These are phyloP conservation scores for Pythium aphanidermatum DNA, from an alignment of 352 stramenopile genomes.

Conservation along the genomic window DNA sequence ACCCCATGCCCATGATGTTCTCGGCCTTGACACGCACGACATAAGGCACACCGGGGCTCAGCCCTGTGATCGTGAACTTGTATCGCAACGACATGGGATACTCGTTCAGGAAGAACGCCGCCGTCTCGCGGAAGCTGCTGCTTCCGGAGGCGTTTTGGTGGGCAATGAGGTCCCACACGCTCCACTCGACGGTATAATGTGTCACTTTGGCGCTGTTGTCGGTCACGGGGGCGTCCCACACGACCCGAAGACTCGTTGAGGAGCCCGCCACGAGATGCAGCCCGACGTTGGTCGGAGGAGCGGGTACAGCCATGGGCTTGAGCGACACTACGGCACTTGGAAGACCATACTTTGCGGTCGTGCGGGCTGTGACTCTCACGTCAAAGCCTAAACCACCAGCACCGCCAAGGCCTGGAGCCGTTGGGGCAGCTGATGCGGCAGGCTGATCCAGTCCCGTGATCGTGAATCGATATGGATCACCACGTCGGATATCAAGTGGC, in stretches of 20 bases:
- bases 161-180: conserved; percentile 30
- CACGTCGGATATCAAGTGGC: conserved; percentile 37
- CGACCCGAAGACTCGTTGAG: conserved; percentile 67
- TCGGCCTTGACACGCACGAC: conserved; percentile 47
- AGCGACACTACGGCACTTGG: conserved; percentile 45
- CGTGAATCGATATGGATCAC: conserved; percentile 47
- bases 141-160: conserved; percentile 24
- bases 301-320: conserved; percentile 87
- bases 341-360: conserved; percentile 52
- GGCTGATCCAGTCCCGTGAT: conserved; percentile 43
- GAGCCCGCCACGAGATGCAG: conserved; percentile 71
- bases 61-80: conserved; percentile 59
- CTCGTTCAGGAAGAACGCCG: conserved; percentile 40
- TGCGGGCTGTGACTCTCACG: conserved; percentile 61
- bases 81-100: conserved; percentile 43
- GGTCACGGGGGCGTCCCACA: conserved; percentile 80
- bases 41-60: conserved; percentile 45
- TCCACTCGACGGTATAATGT: conserved; percentile 88
- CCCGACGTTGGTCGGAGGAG: conserved; percentile 59
- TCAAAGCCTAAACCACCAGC: conserved; percentile 41
- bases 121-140: conserved; percentile 30
- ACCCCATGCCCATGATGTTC: conserved; percentile 70
- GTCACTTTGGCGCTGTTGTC: conserved; percentile 81
- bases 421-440: conserved; percentile 25
- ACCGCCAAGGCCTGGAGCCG: conserved; percentile 26